phyloP scores from a whole-genome alignment of 768 basidiomycete genomes.

The Boletus rufocinnamomeus region DNA sequence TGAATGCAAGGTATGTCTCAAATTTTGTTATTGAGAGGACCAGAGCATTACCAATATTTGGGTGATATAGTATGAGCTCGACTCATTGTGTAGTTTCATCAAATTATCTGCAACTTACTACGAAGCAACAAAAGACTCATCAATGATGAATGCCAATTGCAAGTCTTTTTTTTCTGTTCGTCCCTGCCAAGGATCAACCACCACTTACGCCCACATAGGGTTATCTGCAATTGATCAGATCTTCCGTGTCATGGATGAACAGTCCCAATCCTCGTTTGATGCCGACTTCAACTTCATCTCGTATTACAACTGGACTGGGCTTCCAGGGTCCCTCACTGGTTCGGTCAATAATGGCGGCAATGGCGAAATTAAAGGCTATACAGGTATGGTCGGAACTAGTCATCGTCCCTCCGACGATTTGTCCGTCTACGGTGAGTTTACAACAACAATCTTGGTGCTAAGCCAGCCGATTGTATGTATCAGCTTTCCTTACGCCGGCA shows the following conservation, averaged over 20 bases:
- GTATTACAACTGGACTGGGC: constrained; percentile 83
- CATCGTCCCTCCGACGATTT: constrained; percentile 79
- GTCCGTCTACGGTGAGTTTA: constrained; percentile 56
- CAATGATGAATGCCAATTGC: constrained; percentile 75
- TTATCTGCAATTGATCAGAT: constrained; percentile 65
- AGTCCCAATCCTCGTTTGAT: constrained; percentile 72
- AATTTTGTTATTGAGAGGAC: not conserved
- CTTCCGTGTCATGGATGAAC: constrained; percentile 75
- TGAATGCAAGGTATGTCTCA: constrained; percentile 68
- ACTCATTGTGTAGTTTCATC: constrained; percentile 76
- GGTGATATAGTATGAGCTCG: constrained; percentile 65
- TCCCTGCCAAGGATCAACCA: not conserved
- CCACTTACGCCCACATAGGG: constrained; percentile 46
- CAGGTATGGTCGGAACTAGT: constrained; percentile 73
- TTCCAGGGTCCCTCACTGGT: constrained; percentile 57
- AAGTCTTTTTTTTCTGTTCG: constrained; percentile 22
- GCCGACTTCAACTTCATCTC: constrained; percentile 71
- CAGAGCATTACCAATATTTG: not conserved
- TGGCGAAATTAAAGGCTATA: constrained; percentile 74
- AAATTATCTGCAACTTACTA: constrained; percentile 77
- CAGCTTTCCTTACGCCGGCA: constrained; percentile 76
- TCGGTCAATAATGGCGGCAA: constrained; percentile 68
- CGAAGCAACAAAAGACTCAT: constrained; percentile 65
- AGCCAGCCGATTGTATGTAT: not conserved
- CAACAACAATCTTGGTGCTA: not conserved